Evolutionary conservation across 495 filamentous ascomycete species (phyloP), one percentile per base, ranked within the genome.

Genomic region (Neurospora hispaniola): DNA sequence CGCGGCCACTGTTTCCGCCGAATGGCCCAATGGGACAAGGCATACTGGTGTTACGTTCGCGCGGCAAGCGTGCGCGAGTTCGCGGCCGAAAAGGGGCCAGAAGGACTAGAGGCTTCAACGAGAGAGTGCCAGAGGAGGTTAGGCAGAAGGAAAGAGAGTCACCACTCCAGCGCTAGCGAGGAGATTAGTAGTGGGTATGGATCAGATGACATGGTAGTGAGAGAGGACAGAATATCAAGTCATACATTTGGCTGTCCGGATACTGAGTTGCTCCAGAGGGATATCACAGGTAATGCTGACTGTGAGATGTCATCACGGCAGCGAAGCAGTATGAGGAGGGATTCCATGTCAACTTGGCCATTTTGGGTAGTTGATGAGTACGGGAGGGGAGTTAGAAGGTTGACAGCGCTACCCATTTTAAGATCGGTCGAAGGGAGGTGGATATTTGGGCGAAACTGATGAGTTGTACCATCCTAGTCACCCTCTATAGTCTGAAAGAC

Each of bases 31-130:
- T 71, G 42, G 39, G 40, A 12, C 27, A 48, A 71, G 20, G 42
- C 70, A 12, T 48, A 71, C 42, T 48, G 70, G 42, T 71, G 70
- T 35, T 71, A 71, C 27, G 31, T 71, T 42, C 70, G 38, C 5
- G 70, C 70, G 42, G 70, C 42, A 48, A 66, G 70, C 42, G 27
- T 71, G 70, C 70, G 39, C 18, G 70, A 35, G 18, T 72, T 72
- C 18, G 43, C 71, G 4, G 20, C 46, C 2, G 71, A 59, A 7
- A 43, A n/a, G 27, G 39, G 39, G 3, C 20, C 39, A 8, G 42
- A 35, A 44, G 42, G 70, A 31, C 39, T 66, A 12, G 54, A 35
- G 16, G 54, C 54, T 35, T 14, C 35, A 7, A 66, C 54, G 12
- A 66, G 35, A 38, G 54, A 66, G 54, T 66, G 54, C 14, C 54